phyloP scores from a whole-genome alignment of 1,139 yeast genomes.

The Taphrina sp. region DNA sequence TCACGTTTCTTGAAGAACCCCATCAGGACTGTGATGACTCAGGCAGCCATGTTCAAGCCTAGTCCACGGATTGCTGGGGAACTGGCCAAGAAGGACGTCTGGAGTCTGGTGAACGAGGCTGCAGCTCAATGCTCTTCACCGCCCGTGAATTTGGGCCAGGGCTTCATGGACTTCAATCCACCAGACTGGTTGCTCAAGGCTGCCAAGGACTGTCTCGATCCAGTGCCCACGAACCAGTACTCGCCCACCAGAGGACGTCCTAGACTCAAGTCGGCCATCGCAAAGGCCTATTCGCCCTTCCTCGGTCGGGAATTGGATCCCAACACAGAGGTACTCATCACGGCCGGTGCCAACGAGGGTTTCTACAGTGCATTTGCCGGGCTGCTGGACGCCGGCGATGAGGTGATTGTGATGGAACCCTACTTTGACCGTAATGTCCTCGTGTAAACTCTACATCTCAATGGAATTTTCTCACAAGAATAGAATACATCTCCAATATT shows the following conservation, averaged over 20 bases:
- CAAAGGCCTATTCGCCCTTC: conserved; percentile 66
- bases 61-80: conserved; percentile 24
- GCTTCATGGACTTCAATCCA: conserved; percentile 66
- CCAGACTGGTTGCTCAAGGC: conserved; percentile 86
- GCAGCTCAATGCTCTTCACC: conserved; percentile 78
- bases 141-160: conserved; percentile 88
- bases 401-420: conserved; percentile 95
- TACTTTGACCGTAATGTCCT: conserved; percentile 97
- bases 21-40: background rate
- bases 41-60: conserved; percentile 19
- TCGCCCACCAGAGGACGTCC: conserved; percentile 90
- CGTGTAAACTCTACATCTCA: too few species aligned
- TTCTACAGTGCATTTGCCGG: conserved; percentile 82
- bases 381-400: conserved; percentile 81
- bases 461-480: too few species aligned
- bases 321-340: conserved; percentile 67
- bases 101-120: conserved; percentile 92
- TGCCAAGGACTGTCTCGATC: conserved; percentile 69
- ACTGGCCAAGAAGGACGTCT: conserved; percentile 57
- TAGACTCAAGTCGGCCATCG: conserved; percentile 63
- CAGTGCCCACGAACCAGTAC: conserved; percentile 79
- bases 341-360: conserved; percentile 95
- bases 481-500: conserved; percentile 88
- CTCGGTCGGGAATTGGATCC: conserved; percentile 60
- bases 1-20: background rate